A percentile compares a stretch with the other conserved stretches of the same genome.
Conservation (phyloP, 1,284 basidiomycete genomes). For the Earliella scabrosa region DNA sequence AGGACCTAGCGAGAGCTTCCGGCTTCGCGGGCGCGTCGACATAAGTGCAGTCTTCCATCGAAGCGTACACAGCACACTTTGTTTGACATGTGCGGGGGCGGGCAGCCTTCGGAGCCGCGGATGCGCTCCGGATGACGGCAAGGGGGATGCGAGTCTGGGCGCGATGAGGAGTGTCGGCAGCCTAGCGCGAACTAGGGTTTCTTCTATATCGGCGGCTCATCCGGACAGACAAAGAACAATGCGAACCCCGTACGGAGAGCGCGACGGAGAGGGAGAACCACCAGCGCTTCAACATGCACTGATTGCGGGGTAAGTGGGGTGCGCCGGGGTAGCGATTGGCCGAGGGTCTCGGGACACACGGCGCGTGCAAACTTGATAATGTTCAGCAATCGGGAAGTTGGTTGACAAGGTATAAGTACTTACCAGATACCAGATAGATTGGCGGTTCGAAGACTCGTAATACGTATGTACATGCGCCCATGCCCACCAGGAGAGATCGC, state of each 20-base stretch:
- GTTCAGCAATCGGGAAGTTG: not conserved
- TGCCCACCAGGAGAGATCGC: no score
- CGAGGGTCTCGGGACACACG: not conserved
- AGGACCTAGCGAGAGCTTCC: not conserved
- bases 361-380: not conserved
- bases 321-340: not conserved
- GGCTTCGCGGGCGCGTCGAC: slow-evolving; percentile 3
- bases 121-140: slow-evolving; percentile 13
- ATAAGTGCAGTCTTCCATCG: no score
- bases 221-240: not conserved
- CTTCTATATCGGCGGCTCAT: not conserved
- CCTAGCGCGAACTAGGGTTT: not conserved
- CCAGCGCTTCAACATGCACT: not conserved
- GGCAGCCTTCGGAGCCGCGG: slow-evolving; percentile 23
- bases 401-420: not conserved
- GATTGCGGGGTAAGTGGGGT: slow-evolving; percentile 3
- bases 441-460: no score
- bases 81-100: slow-evolving; percentile 12
- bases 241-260: not conserved
- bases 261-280: not conserved
- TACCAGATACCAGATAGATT: not conserved
- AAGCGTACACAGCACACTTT: not conserved
- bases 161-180: slow-evolving; percentile 5
- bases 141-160: not conserved
- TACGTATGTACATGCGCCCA: no score